Evolutionary conservation across 768 basidiomycete genomes (phyloP), one percentile per base, ranked within the genome.

Genomic region (Tylopilus rubrobrunneus): DNA sequence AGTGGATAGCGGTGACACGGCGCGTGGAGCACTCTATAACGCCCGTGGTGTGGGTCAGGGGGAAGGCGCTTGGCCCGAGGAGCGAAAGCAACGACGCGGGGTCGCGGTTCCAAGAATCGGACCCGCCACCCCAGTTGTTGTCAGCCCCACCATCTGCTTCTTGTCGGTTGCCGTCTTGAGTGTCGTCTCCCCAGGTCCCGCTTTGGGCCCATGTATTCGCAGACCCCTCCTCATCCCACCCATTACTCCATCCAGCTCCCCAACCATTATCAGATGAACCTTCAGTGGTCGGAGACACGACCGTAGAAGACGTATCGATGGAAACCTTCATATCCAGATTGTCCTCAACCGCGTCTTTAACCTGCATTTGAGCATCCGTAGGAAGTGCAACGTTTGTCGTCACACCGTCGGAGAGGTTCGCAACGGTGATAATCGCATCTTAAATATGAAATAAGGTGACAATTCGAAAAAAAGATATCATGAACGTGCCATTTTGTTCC

Each of bases 1-100:
- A 66, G 1, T 71, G 59, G 56, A 85, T 65, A 10, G 76, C 68
- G 51, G 76, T 74, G 64, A 90, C 71, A 31, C 78, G 76, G 11
- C 88, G 76, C 51, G 84, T 78, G 1, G 84, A 84, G 33, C 73
- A 76, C 68, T 90, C 88, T 49, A 87, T 80, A 45, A 87, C 68
- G 9, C 85, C 86, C 2, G 83, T 74, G 6, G 74, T 77, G 60
- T 89, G 86, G 0, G 87, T 86, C 49, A 78, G 60, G 0, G 86
- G 81, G 34, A 89, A 67, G 7, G 69, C 65, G 12, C 78, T 81
- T 3, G 81, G 80, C 0, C 85, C 87, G 6, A 89, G 67, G 40
- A 81, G 62, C 5, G 70, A 59, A 40, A 73, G 51, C 36, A 83
- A 65, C n/a, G 65, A 58, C 4, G 48, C 10, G 10, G 55, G 34